Conservation (phyloP, 306 rosid species). For the Glycine latifolia region DNA sequence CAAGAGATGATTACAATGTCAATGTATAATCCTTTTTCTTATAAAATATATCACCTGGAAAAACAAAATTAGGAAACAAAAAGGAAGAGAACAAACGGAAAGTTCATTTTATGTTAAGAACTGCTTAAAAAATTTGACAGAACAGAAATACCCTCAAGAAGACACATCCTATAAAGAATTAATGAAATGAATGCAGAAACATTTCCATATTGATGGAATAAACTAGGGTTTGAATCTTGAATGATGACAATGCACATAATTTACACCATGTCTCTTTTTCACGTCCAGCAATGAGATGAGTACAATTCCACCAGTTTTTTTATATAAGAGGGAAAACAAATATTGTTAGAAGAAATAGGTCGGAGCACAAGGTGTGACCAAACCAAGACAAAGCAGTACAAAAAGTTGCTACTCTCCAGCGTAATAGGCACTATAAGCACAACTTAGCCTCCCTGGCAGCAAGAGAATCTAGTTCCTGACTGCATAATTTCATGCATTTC, state of each 20-base stretch:
- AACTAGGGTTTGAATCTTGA: constrained; percentile 20
- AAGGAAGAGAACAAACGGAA: not conserved
- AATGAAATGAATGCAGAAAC: constrained; percentile 64
- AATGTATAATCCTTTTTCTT: too few species aligned
- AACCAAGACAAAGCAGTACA: too few species aligned
- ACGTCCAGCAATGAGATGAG: not conserved
- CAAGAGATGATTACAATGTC: too few species aligned
- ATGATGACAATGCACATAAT: not conserved
- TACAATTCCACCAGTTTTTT: not conserved
- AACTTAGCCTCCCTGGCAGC: too few species aligned
- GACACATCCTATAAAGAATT: constrained; percentile 63
- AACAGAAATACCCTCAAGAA: not conserved
- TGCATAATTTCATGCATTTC: too few species aligned
- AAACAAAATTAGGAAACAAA: not conserved
- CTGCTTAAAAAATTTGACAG: constrained; percentile 40
- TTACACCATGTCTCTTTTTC: not conserved
- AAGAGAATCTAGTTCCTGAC: too few species aligned
- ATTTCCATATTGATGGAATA: constrained; percentile 44
- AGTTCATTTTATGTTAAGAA: constrained; percentile 39
- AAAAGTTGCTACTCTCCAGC: too few species aligned
- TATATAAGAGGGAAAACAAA: too few species aligned
- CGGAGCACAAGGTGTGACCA: too few species aligned
- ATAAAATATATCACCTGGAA: constrained; percentile 1
- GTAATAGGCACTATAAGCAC: too few species aligned
- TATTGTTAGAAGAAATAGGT: too few species aligned